Percentiles rank a stretch among this genome's conserved stretches.
Evolutionary conservation across 2,329 filamentous ascomycete species (phyloP).

Genomic region (Magnaporthiopsis rhizophila): DNA sequence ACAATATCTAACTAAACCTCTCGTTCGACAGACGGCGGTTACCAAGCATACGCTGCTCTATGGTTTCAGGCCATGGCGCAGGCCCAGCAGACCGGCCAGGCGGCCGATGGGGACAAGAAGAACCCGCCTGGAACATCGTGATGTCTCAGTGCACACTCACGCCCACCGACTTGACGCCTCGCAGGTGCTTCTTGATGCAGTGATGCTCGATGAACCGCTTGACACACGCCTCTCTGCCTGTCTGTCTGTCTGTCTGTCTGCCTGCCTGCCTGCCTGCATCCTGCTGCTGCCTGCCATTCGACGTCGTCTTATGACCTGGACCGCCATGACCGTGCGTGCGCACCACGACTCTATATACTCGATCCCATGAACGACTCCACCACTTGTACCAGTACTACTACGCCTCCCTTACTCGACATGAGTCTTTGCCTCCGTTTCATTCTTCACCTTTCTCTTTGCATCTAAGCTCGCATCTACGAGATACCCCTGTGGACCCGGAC

Average conservation of each 20-base stretch:
- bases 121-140: slow-evolving; percentile 5
- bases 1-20: slow-evolving; percentile 18
- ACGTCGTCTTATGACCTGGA: not conserved
- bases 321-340: not conserved
- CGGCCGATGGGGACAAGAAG: slow-evolving; percentile 5
- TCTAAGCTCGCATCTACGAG: not conserved
- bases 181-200: slow-evolving; percentile 4
- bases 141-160: not conserved
- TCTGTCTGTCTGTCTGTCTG: not conserved
- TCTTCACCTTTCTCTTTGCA: not conserved
- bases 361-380: not conserved
- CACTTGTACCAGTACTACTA: not conserved
- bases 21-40: slow-evolving; percentile 57
- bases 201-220: slow-evolving; percentile 5
- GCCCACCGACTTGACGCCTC: slow-evolving; percentile 5
- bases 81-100: slow-evolving; percentile 20
- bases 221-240: not conserved
- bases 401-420: not conserved
- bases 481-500: not conserved
- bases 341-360: not conserved
- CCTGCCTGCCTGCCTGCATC: not conserved
- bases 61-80: slow-evolving; percentile 64
- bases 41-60: slow-evolving; percentile 69
- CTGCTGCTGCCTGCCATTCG: not conserved
- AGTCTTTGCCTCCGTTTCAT: not conserved